Conservation (phyloP, 345 rosid genomes). For the Noccaea bulbosa region DNA sequence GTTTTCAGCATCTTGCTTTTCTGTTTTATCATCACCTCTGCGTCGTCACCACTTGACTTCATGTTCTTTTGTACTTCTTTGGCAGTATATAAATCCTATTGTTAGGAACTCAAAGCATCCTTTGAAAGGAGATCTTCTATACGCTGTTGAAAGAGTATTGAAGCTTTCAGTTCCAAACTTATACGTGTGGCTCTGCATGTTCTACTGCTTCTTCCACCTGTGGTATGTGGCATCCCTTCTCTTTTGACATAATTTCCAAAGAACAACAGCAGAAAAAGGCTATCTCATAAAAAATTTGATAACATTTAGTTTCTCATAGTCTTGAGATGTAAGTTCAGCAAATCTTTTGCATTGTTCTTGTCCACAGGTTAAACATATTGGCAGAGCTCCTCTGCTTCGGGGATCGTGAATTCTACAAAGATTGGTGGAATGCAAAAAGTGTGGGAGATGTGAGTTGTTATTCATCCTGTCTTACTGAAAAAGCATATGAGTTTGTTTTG, state of each 20-base stretch:
- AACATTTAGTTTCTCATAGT: not conserved
- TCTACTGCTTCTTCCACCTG: conserved; percentile 96
- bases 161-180: conserved; percentile 94
- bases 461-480: conserved; percentile 3
- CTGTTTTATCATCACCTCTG: conserved; percentile 1
- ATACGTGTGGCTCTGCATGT: conserved; percentile 99
- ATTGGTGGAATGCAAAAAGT: conserved; percentile 99
- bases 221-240: conserved; percentile 59
- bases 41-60: conserved; percentile 28
- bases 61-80: conserved; percentile 35
- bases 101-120: conserved; percentile 96
- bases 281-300: conserved; percentile 4
- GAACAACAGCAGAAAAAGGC: not conserved
- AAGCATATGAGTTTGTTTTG: conserved; percentile 5
- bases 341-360: conserved; percentile 21
- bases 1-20: conserved; percentile 34
- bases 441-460: conserved; percentile 76
- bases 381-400: conserved; percentile 97
- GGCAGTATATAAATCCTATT: conserved; percentile 98
- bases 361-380: conserved; percentile 84
- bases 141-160: conserved; percentile 92
- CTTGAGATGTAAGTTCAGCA: conserved; percentile 21
- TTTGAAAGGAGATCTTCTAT: conserved; percentile 78
- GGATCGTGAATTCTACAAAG: conserved; percentile 96
- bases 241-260: conserved; percentile 11